phyloP scores from a whole-genome alignment of 1,284 basidiomycete genomes.

The Leccinum subspadiceum region DNA sequence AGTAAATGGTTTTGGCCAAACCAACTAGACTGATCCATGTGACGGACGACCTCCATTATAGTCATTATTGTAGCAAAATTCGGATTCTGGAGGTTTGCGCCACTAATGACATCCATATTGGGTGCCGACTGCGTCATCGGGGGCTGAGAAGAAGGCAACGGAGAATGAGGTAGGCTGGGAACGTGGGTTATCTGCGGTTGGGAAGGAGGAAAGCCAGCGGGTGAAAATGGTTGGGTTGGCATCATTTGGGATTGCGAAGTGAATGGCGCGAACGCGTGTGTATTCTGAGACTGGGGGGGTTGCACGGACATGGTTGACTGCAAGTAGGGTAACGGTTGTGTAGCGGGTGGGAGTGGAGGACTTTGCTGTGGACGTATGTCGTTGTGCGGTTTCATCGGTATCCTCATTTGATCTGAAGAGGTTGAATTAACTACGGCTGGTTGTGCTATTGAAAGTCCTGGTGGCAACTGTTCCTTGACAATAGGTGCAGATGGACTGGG shows the following conservation, averaged over 20 bases:
- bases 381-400: not conserved
- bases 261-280: slow-evolving; percentile 14
- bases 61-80: slow-evolving; percentile 33
- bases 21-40: slow-evolving; percentile 27
- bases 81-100: slow-evolving; percentile 18
- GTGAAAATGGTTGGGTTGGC: slow-evolving; percentile 20
- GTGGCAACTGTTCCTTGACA: not conserved
- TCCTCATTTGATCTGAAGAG: slow-evolving; percentile 5
- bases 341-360: slow-evolving; percentile 2
- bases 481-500: slow-evolving; percentile 2
- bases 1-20: slow-evolving; percentile 21
- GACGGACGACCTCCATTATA: slow-evolving; percentile 34
- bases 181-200: slow-evolving; percentile 17
- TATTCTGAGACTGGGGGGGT: slow-evolving; percentile 22
- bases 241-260: slow-evolving; percentile 18
- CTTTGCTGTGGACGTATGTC: slow-evolving; percentile 3
- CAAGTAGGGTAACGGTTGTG: slow-evolving; percentile 13
- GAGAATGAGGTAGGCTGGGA: slow-evolving; percentile 13
- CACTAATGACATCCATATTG: slow-evolving; percentile 13
- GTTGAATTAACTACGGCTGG: not conserved
- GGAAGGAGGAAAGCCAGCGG: slow-evolving; percentile 16
- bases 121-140: slow-evolving; percentile 13
- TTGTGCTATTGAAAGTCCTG: slow-evolving; percentile 4
- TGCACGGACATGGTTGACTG: slow-evolving; percentile 16
- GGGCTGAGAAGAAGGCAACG: slow-evolving; percentile 17